These are phyloP conservation scores for Pezicula rhizophila DNA, from an alignment of 2,329 filamentous ascomycete genomes.

Conservation along the genomic window DNA sequence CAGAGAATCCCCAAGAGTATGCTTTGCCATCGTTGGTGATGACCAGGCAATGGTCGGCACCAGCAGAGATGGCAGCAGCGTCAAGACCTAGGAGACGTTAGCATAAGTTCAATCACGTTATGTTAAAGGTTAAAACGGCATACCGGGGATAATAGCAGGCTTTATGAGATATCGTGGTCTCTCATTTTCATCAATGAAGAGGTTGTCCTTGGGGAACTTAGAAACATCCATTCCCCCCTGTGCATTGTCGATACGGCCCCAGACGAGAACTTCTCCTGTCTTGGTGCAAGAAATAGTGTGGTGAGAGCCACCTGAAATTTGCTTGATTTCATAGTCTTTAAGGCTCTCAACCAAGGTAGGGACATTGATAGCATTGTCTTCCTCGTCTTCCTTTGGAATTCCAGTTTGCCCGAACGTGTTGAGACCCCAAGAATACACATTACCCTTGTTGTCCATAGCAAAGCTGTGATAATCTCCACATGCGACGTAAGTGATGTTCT, in stretches of 20 bases:
- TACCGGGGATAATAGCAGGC: slow-evolving; percentile 52
- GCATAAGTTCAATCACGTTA: background rate
- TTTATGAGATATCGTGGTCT: slow-evolving; percentile 66
- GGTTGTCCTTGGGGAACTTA: slow-evolving; percentile 48
- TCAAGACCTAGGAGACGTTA: slow-evolving; percentile 35
- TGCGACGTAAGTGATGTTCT: slow-evolving; percentile 33
- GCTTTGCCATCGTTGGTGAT: slow-evolving; percentile 63
- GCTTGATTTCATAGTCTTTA: slow-evolving; percentile 53
- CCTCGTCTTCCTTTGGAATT: slow-evolving; percentile 53
- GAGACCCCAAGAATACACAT: slow-evolving; percentile 76
- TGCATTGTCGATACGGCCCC: slow-evolving; percentile 51
- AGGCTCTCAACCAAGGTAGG: slow-evolving; percentile 64
- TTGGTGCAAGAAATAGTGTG: slow-evolving; percentile 63
- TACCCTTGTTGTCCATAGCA: slow-evolving; percentile 60
- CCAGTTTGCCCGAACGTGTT: slow-evolving; percentile 85
- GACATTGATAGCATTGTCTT: slow-evolving; percentile 66
- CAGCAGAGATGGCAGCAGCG: slow-evolving; percentile 54
- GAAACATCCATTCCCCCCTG: slow-evolving; percentile 52
- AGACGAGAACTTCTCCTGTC: slow-evolving; percentile 51
- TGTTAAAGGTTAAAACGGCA: slow-evolving; percentile 16
- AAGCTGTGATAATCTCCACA: slow-evolving; percentile 77
- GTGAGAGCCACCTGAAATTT: slow-evolving; percentile 68
- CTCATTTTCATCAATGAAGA: slow-evolving; percentile 58
- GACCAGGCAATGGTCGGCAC: slow-evolving; percentile 68
- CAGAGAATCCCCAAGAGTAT: slow-evolving; percentile 75